phyloP scores from a whole-genome alignment of 257 asterid genomes.

The Solanum arcanum region DNA sequence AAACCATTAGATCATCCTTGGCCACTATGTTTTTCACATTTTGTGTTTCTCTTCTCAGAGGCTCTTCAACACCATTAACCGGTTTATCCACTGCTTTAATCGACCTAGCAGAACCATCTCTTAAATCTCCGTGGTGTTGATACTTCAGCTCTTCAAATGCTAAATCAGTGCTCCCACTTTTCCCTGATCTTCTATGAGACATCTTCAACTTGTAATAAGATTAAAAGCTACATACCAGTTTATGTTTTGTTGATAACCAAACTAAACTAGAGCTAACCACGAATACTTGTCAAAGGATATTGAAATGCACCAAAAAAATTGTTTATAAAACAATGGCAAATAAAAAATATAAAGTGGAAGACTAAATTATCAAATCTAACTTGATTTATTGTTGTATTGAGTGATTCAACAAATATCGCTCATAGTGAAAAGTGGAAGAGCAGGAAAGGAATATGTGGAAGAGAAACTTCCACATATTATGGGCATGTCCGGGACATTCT shows the following conservation, averaged over 20 bases:
- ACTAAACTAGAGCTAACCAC: neutral
- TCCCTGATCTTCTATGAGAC: slow-evolving; percentile 36
- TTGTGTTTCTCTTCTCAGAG: neutral
- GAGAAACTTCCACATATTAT: neutral
- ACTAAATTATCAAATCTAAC: neutral
- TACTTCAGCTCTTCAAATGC: slow-evolving; percentile 42
- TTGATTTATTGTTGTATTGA: neutral
- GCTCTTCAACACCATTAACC: neutral
- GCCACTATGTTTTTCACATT: neutral
- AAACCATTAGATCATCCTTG: slow-evolving; percentile 32
- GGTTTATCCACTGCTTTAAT: slow-evolving; percentile 1
- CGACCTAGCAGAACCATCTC: slow-evolving; percentile 15
- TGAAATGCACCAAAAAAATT: neutral
- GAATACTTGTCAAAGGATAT: neutral
- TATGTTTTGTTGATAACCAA: neutral
- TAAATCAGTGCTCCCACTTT: slow-evolving; percentile 3
- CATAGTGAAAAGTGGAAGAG: neutral
- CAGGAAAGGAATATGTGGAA: neutral
- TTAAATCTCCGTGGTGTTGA: slow-evolving; percentile 39
- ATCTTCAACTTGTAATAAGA: slow-evolving; percentile 25
- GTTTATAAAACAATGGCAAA: neutral
- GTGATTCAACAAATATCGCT: neutral
- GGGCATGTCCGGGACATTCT: too few relatives aligned
- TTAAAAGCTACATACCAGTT: neutral
- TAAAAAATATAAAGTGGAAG: neutral